Conservation (phyloP, 202 grass and related monocot species). For the Thinopyrum obtusiflorum region DNA sequence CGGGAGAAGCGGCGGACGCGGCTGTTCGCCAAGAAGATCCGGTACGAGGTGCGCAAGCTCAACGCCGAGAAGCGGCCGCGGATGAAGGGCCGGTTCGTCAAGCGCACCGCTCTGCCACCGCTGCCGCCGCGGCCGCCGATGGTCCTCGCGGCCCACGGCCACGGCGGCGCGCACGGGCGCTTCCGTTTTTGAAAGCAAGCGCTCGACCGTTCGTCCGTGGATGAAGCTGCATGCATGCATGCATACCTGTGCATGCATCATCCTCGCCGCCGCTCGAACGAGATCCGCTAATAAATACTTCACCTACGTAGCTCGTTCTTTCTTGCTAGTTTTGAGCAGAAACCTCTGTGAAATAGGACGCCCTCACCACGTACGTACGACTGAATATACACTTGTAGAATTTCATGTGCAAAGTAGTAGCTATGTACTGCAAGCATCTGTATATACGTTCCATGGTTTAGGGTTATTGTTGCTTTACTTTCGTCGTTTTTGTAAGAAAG, state of each 20-base stretch:
- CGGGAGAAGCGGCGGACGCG: constrained; percentile 83
- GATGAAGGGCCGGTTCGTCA: constrained; percentile 96
- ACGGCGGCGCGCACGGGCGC: constrained; percentile 26
- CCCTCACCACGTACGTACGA: not conserved
- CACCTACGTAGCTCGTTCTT: constrained; percentile 21
- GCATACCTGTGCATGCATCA: not conserved
- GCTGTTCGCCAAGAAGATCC: constrained; percentile 92
- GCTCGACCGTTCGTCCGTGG: not conserved
- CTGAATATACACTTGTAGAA: constrained; percentile 10
- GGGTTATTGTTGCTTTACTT: not conserved
- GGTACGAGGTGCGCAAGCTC: constrained; percentile 96
- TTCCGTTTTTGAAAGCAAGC: constrained; percentile 41
- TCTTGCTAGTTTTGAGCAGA: constrained; percentile 35
- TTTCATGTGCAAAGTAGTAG: constrained; percentile 28
- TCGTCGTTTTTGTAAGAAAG: constrained; percentile 30
- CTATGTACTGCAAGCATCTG: not conserved
- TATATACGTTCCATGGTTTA: not conserved
- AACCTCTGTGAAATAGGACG: constrained; percentile 22
- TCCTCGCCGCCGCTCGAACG: not conserved
- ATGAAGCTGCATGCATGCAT: not conserved
- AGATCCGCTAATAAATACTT: not conserved
- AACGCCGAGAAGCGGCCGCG: constrained; percentile 97
- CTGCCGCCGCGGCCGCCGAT: constrained; percentile 25
- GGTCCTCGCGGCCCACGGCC: constrained; percentile 26
- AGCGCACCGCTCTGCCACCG: constrained; percentile 46